Percentiles rank a stretch among this genome's conserved stretches.
These are phyloP conservation scores for Sporothrix schenckii DNA, from an alignment of 2,329 filamentous ascomycete genomes.

Conservation along the genomic window DNA sequence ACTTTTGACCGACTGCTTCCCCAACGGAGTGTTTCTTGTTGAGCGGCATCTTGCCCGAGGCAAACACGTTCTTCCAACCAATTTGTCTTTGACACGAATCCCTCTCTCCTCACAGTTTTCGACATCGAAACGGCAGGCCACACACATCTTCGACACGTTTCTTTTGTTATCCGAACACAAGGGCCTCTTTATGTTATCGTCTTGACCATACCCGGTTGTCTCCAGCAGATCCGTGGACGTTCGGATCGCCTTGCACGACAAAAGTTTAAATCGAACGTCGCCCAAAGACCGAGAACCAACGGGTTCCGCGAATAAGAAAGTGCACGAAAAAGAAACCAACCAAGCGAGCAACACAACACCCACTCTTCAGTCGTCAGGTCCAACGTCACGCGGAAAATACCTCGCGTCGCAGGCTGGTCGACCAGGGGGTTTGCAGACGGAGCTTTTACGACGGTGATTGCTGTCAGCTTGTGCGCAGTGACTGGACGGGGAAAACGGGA, in stretches of 20 bases:
- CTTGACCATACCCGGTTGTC: not conserved
- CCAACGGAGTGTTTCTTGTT: not conserved
- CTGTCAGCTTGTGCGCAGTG: not conserved
- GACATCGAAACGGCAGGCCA: not conserved
- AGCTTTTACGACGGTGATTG: not conserved
- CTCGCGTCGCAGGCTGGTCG: not conserved
- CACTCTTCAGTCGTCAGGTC: not conserved
- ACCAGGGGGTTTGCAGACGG: slow-evolving; percentile 20
- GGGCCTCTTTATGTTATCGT: not conserved
- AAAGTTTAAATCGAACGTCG: not conserved
- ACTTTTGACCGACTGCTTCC: not conserved
- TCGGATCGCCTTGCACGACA: not conserved
- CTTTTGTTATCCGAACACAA: not conserved
- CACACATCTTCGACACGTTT: not conserved
- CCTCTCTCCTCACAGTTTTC: not conserved
- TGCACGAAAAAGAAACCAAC: slow-evolving; percentile 13
- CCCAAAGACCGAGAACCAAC: not conserved
- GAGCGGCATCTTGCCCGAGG: not conserved
- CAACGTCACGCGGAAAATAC: not conserved
- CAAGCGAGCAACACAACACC: not conserved
- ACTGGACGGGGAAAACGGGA: slow-evolving; percentile 20
- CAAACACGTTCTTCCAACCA: not conserved
- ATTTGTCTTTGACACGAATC: too few relatives aligned
- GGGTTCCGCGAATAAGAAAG: not conserved
- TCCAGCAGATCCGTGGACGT: not conserved